Evolutionary conservation across 2,329 filamentous ascomycete species (phyloP), one percentile per base, ranked within the genome.

Genomic region (Fusarium beomiforme): DNA sequence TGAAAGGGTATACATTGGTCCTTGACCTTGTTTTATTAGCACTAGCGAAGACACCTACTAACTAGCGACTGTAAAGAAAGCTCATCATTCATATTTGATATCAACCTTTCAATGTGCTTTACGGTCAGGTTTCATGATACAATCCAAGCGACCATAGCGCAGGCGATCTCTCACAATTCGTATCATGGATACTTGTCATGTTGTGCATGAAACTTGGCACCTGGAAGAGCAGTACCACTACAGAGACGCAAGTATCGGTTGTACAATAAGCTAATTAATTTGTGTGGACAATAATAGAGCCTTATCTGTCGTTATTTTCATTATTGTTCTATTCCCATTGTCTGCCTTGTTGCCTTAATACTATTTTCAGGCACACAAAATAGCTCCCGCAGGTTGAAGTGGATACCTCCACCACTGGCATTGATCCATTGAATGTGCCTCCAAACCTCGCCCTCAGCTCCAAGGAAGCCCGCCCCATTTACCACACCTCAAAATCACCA

Each of bases 311-410:
- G 21, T 4, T 9, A 21, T 42, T 29, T 29, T 77, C 46, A 51
- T 24, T 37, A 51, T 37, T 51, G 37, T 26, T 47, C 17, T 26
- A 31, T 46, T 19, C 24, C 16, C 12, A 56, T 24, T 55, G 21
- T 78, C 72, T 73, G 79, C 79, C 76, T 79, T 79, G 73, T 75
- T 75, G 79, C 79, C 78, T 80, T 71, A 76, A 23, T 44, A 21
- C 58, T 50, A 59, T 66, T 77, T 76, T 76, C 72, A 71, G 77
- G 78, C 69, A 76, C 69, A 66, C 47, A 68, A 57, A 61, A 49
- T 46, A 55, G 44, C 39, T 56, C 53, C 23, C 6, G 13, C 46
- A 61, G 26, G 17, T 43, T 23, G 10, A 51, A 60, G 68, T 69
- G 76, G 74, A 75, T 78, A 77, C 77, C 70, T 73, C 56, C 50